Conservation (phyloP, 805 yeast genomes). For the Danielia reshetovae region DNA sequence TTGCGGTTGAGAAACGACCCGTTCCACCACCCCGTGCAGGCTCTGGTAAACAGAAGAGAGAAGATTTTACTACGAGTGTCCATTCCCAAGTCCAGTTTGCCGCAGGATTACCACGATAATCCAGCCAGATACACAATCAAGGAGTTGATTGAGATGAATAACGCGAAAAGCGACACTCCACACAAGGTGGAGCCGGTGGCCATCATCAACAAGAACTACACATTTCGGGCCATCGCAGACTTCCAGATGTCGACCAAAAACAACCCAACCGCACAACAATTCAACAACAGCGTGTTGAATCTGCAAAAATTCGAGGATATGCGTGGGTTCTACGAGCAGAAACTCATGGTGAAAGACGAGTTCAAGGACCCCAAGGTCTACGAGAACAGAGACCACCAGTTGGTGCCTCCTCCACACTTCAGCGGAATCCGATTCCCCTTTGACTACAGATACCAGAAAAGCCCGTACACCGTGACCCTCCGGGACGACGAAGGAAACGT, state of each 20-base stretch:
- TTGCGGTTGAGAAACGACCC: constrained; percentile 39
- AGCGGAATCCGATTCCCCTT: constrained; percentile 74
- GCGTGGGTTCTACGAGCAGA: constrained; percentile 20
- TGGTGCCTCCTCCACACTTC: constrained; percentile 86
- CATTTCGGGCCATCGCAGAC: constrained; percentile 84
- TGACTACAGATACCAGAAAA: constrained; percentile 72
- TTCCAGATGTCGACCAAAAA: constrained; percentile 69
- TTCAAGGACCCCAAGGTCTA: constrained; percentile 20
- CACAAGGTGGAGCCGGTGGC: constrained; percentile 58
- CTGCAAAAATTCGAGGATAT: constrained; percentile 23
- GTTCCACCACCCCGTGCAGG: constrained; percentile 60
- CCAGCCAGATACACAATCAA: constrained; percentile 38
- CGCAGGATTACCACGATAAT: constrained; percentile 27
- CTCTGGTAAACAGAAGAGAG: constrained; percentile 49
- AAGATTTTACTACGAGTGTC: constrained; percentile 56
- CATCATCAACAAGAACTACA: constrained; percentile 61
- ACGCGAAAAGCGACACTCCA: constrained; percentile 17
- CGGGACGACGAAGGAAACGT: constrained; percentile 58
- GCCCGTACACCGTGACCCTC: constrained; percentile 49
- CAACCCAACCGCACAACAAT: constrained; percentile 36
- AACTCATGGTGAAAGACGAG: constrained; percentile 26
- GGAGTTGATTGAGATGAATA: constrained; percentile 35
- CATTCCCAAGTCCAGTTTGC: constrained; percentile 53
- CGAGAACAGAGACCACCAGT: constrained; percentile 43
- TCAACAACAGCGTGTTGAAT: constrained; percentile 23